Conservation (phyloP, 208 protist genomes). For the Polymyxa betae region DNA sequence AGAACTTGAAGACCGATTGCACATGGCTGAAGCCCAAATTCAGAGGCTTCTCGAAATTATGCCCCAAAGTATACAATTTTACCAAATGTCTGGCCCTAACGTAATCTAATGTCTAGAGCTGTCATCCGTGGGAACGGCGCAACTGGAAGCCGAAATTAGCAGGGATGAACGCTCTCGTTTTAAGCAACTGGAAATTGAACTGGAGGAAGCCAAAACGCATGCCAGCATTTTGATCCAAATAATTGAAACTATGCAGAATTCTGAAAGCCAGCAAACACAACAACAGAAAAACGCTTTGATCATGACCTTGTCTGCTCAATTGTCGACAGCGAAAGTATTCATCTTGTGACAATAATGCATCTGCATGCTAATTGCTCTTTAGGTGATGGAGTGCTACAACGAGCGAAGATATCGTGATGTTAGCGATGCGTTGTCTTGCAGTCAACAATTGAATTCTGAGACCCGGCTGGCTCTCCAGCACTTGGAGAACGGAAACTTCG, state of each 20-base stretch:
- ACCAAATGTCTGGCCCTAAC: too few species aligned
- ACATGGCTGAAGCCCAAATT: too few species aligned
- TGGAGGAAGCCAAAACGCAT: neutral
- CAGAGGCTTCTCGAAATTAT: too few species aligned
- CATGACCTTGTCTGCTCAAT: neutral
- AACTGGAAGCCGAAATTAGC: too few species aligned
- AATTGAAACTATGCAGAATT: neutral
- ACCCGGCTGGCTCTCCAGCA: too few species aligned
- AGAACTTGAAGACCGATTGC: too few species aligned
- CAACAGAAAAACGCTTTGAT: conserved; percentile 4
- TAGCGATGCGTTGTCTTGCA: neutral
- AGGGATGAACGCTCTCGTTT: too few species aligned
- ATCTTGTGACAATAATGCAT: neutral
- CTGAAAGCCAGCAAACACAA: neutral
- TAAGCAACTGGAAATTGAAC: conserved; percentile 14
- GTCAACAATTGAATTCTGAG: too few species aligned
- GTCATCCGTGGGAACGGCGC: too few species aligned
- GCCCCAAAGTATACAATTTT: too few species aligned
- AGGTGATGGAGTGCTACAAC: neutral
- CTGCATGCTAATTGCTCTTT: neutral
- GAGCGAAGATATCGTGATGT: neutral
- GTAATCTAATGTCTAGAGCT: too few species aligned
- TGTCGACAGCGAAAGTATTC: conserved; percentile 23
- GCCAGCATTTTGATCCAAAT: neutral
- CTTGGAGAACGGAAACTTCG: too few species aligned